Evolutionary conservation across 2,329 filamentous ascomycete genomes (phyloP).

Genomic region (Helotiales sp.): DNA sequence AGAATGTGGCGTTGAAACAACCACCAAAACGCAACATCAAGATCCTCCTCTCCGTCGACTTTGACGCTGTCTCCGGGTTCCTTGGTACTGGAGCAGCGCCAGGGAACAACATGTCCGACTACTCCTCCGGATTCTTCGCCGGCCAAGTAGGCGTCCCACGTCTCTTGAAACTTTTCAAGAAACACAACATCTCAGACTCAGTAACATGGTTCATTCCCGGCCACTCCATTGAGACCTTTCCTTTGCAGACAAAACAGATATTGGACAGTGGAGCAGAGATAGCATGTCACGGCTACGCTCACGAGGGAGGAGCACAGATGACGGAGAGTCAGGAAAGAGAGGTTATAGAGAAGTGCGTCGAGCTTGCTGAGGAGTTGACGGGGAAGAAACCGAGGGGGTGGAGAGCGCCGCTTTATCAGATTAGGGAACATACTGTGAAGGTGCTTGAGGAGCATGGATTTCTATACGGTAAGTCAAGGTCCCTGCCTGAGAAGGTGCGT

Average conservation of each 20-base stretch:
- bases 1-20: background rate
- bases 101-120: constrained; percentile 47
- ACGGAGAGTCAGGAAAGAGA: constrained; percentile 49
- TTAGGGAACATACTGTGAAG: constrained; percentile 48
- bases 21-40: constrained; percentile 20
- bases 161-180: constrained; percentile 53
- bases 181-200: constrained; percentile 49
- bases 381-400: constrained; percentile 49
- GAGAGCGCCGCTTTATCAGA: constrained; percentile 51
- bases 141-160: constrained; percentile 57
- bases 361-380: constrained; percentile 42
- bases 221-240: constrained; percentile 59
- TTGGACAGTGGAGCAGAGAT: constrained; percentile 54
- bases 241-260: constrained; percentile 48
- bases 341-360: constrained; percentile 49
- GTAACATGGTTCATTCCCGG: constrained; percentile 62
- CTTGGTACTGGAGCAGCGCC: constrained; percentile 52
- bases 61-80: constrained; percentile 59
- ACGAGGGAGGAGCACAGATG: constrained; percentile 42
- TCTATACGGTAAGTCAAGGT: constrained; percentile 39
- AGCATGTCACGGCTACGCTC: constrained; percentile 34
- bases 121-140: constrained; percentile 48
- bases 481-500: background rate
- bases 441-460: constrained; percentile 49
- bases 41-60: constrained; percentile 26